Conservation (phyloP, 1,284 basidiomycete species). For the Vanrija pseudolonga region DNA sequence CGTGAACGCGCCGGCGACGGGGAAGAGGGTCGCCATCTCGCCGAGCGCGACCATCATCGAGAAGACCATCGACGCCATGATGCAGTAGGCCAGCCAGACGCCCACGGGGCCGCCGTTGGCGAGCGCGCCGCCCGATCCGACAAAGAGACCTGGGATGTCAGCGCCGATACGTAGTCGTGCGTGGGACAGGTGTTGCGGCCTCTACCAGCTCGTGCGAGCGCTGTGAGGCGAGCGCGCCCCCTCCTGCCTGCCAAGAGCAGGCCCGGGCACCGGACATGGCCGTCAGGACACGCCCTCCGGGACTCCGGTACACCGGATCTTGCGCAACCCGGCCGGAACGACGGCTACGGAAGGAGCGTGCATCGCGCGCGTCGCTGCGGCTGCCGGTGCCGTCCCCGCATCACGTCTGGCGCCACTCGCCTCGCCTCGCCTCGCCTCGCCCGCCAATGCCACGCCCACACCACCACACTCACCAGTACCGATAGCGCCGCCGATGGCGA, state of each 20-base stretch:
- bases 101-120: constrained; percentile 53
- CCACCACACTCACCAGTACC: constrained; percentile 30
- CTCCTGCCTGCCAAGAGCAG: constrained; percentile 24
- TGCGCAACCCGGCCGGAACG: too few relatives aligned
- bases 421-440: neutral
- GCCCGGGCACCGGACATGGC: too few relatives aligned
- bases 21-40: constrained; percentile 51
- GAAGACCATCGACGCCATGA: constrained; percentile 46
- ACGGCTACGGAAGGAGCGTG: too few relatives aligned
- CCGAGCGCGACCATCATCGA: constrained; percentile 48
- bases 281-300: too few relatives aligned
- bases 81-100: constrained; percentile 44
- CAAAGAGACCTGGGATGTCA: constrained; percentile 47
- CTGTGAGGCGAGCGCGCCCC: too few relatives aligned
- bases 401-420: too few relatives aligned
- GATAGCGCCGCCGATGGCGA: constrained; percentile 53
- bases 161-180: too few relatives aligned
- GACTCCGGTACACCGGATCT: too few relatives aligned
- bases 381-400: too few relatives aligned
- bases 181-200: too few relatives aligned
- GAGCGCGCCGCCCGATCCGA: constrained; percentile 53
- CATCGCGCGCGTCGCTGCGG: too few relatives aligned
- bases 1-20: constrained; percentile 46
- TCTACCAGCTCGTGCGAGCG: too few relatives aligned
- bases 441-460: neutral